Evolutionary conservation across 139 green algal species (phyloP).

Genomic region (Tetradesmus lagerheimii): DNA sequence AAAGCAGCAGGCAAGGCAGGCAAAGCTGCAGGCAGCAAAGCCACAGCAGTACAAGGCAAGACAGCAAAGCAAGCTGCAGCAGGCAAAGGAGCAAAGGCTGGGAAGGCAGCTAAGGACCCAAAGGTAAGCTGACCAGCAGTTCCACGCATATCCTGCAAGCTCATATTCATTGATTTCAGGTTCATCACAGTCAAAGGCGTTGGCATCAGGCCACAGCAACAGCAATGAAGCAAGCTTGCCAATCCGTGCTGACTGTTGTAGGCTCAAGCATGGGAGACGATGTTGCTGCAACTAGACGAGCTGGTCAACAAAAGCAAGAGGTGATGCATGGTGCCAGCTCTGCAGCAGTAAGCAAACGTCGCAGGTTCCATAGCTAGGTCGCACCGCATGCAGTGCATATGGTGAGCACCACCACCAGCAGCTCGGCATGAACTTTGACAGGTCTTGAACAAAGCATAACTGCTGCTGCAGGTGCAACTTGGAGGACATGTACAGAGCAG

Average conservation of each 20-base stretch:
- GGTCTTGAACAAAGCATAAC: neutral
- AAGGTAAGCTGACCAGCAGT: neutral
- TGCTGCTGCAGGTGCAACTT: conserved; percentile 19
- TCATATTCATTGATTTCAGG: too few relatives aligned
- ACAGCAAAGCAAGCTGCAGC: neutral
- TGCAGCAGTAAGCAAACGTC: neutral
- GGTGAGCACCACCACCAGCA: neutral
- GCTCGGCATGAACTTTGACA: neutral
- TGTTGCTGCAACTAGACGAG: conserved; percentile 30
- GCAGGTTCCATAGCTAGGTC: too few relatives aligned
- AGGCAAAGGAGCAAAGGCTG: neutral
- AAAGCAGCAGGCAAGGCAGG: neutral
- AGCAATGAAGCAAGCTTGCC: neutral
- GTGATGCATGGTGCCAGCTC: neutral
- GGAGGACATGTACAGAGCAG: conserved; percentile 39
- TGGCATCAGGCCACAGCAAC: neutral
- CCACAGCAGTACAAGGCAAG: neutral
- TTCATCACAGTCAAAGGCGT: too few relatives aligned
- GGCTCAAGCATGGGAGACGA: neutral
- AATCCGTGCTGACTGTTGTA: neutral
- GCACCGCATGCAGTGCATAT: neutral
- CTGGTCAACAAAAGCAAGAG: conserved; percentile 41
- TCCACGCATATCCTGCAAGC: neutral
- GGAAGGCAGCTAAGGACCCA: conserved; percentile 3
- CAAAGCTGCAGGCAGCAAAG: neutral